A percentile compares a stretch with the other conserved stretches of the same genome.
Evolutionary conservation across 495 filamentous ascomycete species (phyloP).

Genomic region (Rhizodiscina lignyota): DNA sequence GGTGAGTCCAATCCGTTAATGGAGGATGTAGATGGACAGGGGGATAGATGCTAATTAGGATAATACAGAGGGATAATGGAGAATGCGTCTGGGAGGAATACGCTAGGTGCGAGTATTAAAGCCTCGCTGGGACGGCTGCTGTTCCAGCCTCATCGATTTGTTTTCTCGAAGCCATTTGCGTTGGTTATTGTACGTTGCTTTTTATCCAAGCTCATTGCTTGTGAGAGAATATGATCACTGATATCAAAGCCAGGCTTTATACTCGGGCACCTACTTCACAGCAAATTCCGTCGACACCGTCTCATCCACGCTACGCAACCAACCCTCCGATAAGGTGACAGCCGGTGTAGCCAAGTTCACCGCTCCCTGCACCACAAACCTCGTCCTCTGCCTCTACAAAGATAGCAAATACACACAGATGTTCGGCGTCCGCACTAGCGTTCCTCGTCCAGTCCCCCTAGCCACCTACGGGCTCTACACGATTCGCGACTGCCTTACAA

Average conservation of each 20-base stretch:
- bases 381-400: constrained; percentile 84
- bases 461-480: constrained; percentile 68
- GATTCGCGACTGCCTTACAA: constrained; percentile 71
- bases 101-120: constrained; percentile 51
- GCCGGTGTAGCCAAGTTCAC: constrained; percentile 68
- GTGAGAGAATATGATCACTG: no score
- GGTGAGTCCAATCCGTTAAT: constrained; percentile 32
- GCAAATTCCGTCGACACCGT: constrained; percentile 79
- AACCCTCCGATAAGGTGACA: constrained; percentile 43
- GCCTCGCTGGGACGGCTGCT: constrained; percentile 46
- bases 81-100: constrained; percentile 69
- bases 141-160: constrained; percentile 46
- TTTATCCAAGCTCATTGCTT: neutral
- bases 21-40: neutral
- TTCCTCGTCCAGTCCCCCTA: constrained; percentile 33
- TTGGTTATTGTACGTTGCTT: constrained; percentile 45
- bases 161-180: constrained; percentile 67
- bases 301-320: constrained; percentile 43
- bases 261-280: constrained; percentile 80
- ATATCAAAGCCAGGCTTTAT: constrained; percentile 33
- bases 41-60: neutral
- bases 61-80: constrained; percentile 70
- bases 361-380: constrained; percentile 68
- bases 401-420: constrained; percentile 72
- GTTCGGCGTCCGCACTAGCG: constrained; percentile 44